Base-by-base conservation (phyloP, 176 grass and related monocot genomes). In the Oryza coarctata region DNA sequence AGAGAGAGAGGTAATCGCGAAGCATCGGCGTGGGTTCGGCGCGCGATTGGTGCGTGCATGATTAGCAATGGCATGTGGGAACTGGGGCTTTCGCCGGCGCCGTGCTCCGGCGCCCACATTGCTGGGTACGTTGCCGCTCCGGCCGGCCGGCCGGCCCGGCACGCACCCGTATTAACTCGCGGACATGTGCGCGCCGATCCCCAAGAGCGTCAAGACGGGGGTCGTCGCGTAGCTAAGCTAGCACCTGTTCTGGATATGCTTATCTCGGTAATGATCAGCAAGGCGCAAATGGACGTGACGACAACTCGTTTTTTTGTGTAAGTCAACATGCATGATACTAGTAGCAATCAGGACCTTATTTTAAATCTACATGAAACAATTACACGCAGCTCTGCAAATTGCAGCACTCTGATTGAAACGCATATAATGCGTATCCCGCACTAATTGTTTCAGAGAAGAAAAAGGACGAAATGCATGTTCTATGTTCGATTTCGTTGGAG, bases 101-200 rank as follows among this genome's bases (percentile, higher is more conserved):
- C 45, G 86, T 45, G 15, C 63, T 69, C 22, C 22, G 52, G 62
- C 75, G 68, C 25, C 80, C 71, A 58, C 85, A 69, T 81, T 58
- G 68, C 75, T 35, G 55, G 55, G 55, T 18, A 5, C 32, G 40
- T n/a, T 2, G 40, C 40, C 40, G 40, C 5, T 11, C 43, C 43
- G 18, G 17, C 52, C 18, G 55, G 68, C 11, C 2, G 28, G 28
- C 22, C 30, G 68, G 80, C 35, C 4, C 36, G 43, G 44, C 63
- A 30, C 18, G 9, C 58, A 33, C 12, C 2, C 33, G 74, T 67
- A 10, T 31, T 40, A 31, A 71, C 45, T 72, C 66, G 7, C 2
- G 61, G 34, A 28, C 86, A 88, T 84, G 81, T 84, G 87, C 76
- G 77, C 20, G 63, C 63, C 63, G 70, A 85, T 80, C 64, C 52